phyloP scores from a whole-genome alignment of 2,329 filamentous ascomycete genomes.

The Trichoderma citrinoviride region DNA sequence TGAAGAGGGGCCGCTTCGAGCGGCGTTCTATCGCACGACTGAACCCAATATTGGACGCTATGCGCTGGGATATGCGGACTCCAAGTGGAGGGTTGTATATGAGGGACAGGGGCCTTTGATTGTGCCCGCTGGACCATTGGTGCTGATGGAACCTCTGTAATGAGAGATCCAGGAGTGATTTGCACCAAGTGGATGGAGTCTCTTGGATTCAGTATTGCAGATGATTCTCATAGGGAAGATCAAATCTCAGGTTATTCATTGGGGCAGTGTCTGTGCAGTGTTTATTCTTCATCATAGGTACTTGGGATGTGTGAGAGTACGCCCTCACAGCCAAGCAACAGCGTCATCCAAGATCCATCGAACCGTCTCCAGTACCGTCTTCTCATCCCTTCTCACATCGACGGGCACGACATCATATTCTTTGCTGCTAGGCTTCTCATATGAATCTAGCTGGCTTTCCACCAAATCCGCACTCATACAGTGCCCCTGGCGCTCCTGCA shows the following conservation, averaged over 20 bases:
- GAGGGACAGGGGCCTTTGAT: conserved; percentile 32
- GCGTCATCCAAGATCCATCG: neutral
- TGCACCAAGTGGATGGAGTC: neutral
- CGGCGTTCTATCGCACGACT: conserved; percentile 67
- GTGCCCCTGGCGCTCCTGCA: neutral
- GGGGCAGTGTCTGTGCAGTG: accelerated
- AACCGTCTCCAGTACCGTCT: neutral
- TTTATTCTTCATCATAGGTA: neutral
- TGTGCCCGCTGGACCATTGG: conserved; percentile 29
- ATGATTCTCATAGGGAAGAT: neutral
- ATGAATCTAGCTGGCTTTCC: neutral
- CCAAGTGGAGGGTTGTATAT: conserved; percentile 30
- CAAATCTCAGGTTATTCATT: no score
- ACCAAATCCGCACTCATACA: neutral
- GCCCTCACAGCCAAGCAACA: neutral
- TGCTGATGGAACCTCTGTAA: conserved; percentile 24
- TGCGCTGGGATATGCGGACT: conserved; percentile 31
- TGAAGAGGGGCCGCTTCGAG: conserved; percentile 35
- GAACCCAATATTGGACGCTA: conserved; percentile 48
- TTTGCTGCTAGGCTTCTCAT: neutral
- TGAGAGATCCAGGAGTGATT: neutral
- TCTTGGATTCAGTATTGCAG: no score
- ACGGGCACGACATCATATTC: neutral
- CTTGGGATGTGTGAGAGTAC: neutral
- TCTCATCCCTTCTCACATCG: neutral